These are phyloP conservation scores for Pseudodiploospora longispora DNA, from an alignment of 2,329 filamentous ascomycete genomes.

Conservation along the genomic window DNA sequence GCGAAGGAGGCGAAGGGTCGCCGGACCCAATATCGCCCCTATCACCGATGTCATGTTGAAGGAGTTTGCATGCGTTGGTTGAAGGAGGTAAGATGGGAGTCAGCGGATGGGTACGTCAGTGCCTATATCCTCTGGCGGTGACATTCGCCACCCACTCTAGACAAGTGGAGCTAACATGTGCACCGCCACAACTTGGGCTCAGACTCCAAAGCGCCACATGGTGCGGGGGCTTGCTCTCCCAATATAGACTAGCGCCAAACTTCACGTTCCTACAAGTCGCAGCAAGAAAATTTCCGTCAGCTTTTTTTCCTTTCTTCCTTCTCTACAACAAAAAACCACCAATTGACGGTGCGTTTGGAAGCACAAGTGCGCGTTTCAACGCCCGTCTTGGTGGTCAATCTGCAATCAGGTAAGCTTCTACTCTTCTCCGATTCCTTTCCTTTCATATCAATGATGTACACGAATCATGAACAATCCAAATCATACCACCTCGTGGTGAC, in stretches of 20 bases:
- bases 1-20: slow-evolving; percentile 47
- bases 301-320: slow-evolving; percentile 12
- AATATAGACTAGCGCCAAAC: slow-evolving; percentile 17
- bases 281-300: slow-evolving; percentile 17
- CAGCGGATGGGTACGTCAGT: slow-evolving; percentile 4
- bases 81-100: slow-evolving; percentile 11
- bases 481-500: slow-evolving; percentile 53
- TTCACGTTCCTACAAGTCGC: slow-evolving; percentile 14
- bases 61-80: slow-evolving; percentile 11
- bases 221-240: slow-evolving; percentile 15
- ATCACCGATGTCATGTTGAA: slow-evolving; percentile 42
- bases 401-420: slow-evolving; percentile 7
- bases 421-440: slow-evolving; percentile 2
- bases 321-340: slow-evolving; percentile 9
- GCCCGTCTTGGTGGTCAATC: slow-evolving; percentile 5
- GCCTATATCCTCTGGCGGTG: slow-evolving; percentile 1
- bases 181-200: slow-evolving; percentile 25
- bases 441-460: slow-evolving; percentile 23
- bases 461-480: slow-evolving; percentile 52
- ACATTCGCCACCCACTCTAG: slow-evolving; percentile 17
- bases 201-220: slow-evolving; percentile 12
- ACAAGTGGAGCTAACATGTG: slow-evolving; percentile 9
- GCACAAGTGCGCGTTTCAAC: slow-evolving; percentile 14
- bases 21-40: slow-evolving; percentile 50
- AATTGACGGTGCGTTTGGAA: slow-evolving; percentile 3